Evolutionary conservation across 495 filamentous ascomycete species (phyloP), one percentile per base, ranked within the genome.

Genomic region (Aspergillus bertholletiae): DNA sequence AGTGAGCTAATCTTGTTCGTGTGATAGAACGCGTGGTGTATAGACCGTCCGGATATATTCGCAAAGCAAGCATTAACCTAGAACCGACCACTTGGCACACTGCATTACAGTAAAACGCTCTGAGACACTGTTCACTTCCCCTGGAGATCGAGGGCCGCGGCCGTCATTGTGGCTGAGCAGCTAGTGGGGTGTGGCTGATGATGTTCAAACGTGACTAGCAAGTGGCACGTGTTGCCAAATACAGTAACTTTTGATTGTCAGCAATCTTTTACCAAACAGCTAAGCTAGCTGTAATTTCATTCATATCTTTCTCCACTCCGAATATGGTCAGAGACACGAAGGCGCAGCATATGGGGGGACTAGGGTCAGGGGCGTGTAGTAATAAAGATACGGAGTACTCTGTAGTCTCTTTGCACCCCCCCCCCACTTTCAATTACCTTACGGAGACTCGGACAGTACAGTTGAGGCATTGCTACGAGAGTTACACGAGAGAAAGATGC

Each of bases 161-260:
- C 44, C 55, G 55, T 52, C 55, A 52, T 51, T 28, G 56, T 54
- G 56, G 56, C 56, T 48, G 43, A 48, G 30, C 21, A 5, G 7
- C 17, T 43, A 24, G 34, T 17, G 23, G 18, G 43, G 39, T 32
- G 50, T 53, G 50, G 50, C 45, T 53, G 49, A 27, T 34, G 18
- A 7, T 12, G 18, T 34, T 34, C 18, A 24, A n/a, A 18, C 44
- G 46, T 48, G 46, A 48, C 46, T 20, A 4, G 26, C n/a, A 18
- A 13, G 6, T 30, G 27, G 20, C 46, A 48, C 46, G 46, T 48
- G 23, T 12, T 46, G 24, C 45, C 30, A 30, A 47, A 18, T 47
- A 37, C 17, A 12, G 30, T 11, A 34, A 34, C 9, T 34, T 34
- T 2, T 34, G 30, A 2, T 3, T 13, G 7, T 12, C 30, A 34